Evolutionary conservation across 495 filamentous ascomycete genomes (phyloP).

Genomic region (Xylaria scruposa): DNA sequence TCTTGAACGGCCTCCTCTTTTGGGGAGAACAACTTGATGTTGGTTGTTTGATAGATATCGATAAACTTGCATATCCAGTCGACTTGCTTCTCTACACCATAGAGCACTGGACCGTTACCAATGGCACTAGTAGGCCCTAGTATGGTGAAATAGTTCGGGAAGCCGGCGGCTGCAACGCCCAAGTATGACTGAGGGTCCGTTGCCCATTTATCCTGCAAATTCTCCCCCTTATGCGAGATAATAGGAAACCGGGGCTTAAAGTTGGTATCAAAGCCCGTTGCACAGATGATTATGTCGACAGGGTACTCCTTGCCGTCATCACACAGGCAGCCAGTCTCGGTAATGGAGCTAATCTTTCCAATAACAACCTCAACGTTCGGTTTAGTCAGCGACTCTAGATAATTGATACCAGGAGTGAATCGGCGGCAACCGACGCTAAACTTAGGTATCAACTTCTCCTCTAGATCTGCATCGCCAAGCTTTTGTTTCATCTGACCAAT

Average conservation of each 20-base stretch:
- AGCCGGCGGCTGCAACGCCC: conserved; percentile 57
- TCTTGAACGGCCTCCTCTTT: conserved; percentile 50
- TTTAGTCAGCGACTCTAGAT: conserved; percentile 63
- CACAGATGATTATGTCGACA: conserved; percentile 62
- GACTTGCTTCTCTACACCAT: conserved; percentile 30
- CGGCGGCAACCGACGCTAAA: conserved; percentile 66
- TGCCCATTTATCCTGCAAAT: conserved; percentile 54
- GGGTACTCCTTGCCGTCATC: conserved; percentile 51
- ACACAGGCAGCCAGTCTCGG: conserved; percentile 54
- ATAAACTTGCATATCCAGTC: conserved; percentile 53
- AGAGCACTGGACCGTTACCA: conserved; percentile 40
- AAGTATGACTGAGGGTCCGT: conserved; percentile 61
- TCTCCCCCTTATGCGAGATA: conserved; percentile 50
- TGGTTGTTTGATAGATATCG: conserved; percentile 52
- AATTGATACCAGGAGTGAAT: conserved; percentile 65
- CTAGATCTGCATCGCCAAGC: conserved; percentile 45
- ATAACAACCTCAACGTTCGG: conserved; percentile 60
- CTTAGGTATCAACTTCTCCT: conserved; percentile 58
- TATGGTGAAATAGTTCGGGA: conserved; percentile 64
- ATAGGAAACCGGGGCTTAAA: conserved; percentile 62
- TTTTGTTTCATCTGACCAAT: conserved; percentile 49
- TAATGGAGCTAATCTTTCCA: conserved; percentile 56
- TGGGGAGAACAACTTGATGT: conserved; percentile 53
- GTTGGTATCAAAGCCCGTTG: conserved; percentile 63
- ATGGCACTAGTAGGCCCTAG: conserved; percentile 40